Conservation (phyloP, 257 asterid genomes). For the Forsythia suspensa region DNA sequence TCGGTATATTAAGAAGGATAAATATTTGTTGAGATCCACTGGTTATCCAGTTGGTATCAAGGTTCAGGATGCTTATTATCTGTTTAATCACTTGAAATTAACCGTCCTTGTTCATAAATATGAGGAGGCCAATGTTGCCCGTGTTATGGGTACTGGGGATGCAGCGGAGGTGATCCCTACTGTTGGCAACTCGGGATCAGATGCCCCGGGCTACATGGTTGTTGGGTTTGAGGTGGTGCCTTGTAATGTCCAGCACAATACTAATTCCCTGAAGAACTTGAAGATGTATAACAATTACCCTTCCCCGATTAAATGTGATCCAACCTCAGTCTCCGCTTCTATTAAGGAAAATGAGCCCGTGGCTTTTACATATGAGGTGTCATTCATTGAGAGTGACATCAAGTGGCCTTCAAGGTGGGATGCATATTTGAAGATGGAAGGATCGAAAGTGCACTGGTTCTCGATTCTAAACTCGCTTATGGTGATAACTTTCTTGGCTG, state of each 20-base stretch:
- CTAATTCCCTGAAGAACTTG: constrained; percentile 55
- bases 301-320: constrained; percentile 60
- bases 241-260: constrained; percentile 65
- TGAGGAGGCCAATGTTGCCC: constrained; percentile 78
- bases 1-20: constrained; percentile 73
- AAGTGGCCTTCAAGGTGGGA: constrained; percentile 98
- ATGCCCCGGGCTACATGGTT: constrained; percentile 78
- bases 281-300: constrained; percentile 62
- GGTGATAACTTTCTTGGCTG: constrained; percentile 94
- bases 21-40: constrained; percentile 67
- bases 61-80: constrained; percentile 58
- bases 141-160: constrained; percentile 88
- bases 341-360: constrained; percentile 75
- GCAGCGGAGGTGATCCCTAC: constrained; percentile 76
- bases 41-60: constrained; percentile 82
- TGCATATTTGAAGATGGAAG: constrained; percentile 92
- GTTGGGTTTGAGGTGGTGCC: constrained; percentile 93
- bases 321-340: constrained; percentile 57
- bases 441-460: constrained; percentile 94
- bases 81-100: constrained; percentile 77
- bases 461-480: constrained; percentile 81
- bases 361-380: constrained; percentile 71
- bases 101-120: constrained; percentile 76
- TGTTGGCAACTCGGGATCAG: constrained; percentile 46
- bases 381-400: constrained; percentile 74